Percentiles rank a stretch among this genome's conserved stretches.
phyloP scores from a whole-genome alignment of 371 early-diverging fungal genomes.

The Basidiobolus meristosporus region DNA sequence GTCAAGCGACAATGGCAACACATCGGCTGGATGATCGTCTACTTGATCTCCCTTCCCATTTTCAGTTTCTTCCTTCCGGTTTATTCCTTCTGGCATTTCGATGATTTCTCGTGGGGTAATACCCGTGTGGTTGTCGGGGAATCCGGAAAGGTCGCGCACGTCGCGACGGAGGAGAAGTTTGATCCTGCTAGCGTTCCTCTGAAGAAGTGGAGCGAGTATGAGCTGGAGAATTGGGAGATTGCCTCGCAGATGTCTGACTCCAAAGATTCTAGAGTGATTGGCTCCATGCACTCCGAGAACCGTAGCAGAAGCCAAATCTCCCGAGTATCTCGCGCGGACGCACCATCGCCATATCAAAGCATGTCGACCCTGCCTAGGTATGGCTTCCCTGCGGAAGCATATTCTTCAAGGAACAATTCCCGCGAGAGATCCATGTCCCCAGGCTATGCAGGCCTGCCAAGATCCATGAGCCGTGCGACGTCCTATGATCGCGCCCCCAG shows the following conservation, averaged over 20 bases:
- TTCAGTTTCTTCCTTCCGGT: slow-evolving; percentile 68
- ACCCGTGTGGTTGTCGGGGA: slow-evolving; percentile 75
- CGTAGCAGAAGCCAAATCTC: neutral
- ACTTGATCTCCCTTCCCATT: slow-evolving; percentile 65
- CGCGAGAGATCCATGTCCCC: no score
- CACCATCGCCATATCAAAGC: no score
- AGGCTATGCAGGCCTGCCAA: no score
- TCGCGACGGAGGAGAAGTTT: slow-evolving; percentile 54
- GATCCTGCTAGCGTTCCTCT: slow-evolving; percentile 72
- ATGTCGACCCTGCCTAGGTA: no score
- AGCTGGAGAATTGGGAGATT: slow-evolving; percentile 51
- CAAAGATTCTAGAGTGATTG: no score
- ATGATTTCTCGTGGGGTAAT: slow-evolving; percentile 96
- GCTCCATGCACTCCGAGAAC: slow-evolving; percentile 17
- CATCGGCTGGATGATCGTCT: slow-evolving; percentile 94
- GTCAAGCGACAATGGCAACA: slow-evolving; percentile 82
- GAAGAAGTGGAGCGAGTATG: slow-evolving; percentile 82
- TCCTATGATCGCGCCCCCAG: no score
- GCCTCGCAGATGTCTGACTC: no score
- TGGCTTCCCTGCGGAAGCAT: no score
- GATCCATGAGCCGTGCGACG: no score
- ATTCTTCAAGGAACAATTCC: no score
- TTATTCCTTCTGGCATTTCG: slow-evolving; percentile 92
- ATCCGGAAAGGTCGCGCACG: slow-evolving; percentile 21
- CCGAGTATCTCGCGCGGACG: no score